A percentile compares a stretch with the other conserved stretches of the same genome.
phyloP scores from a whole-genome alignment of 2,329 filamentous ascomycete species.

The Fusarium verticillioides region DNA sequence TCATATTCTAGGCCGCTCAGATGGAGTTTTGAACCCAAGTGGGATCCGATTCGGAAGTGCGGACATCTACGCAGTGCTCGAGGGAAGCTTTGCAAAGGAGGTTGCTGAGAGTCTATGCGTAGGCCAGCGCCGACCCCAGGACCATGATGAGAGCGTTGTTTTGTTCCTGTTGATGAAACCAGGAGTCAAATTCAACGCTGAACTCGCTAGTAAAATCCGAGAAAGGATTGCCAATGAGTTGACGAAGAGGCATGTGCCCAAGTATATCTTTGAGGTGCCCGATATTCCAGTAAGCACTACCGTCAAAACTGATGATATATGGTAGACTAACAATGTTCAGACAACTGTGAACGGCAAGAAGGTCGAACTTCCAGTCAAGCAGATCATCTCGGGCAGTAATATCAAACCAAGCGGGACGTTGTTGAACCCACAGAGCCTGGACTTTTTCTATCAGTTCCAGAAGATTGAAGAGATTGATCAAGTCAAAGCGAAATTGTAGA shows the following conservation, averaged over 20 bases:
- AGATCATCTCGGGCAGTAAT: constrained; percentile 79
- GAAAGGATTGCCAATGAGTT: constrained; percentile 72
- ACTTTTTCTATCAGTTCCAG: constrained; percentile 81
- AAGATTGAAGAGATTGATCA: constrained; percentile 49
- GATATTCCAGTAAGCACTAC: constrained; percentile 76
- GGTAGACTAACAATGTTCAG: constrained; percentile 52
- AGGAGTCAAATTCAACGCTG: constrained; percentile 64
- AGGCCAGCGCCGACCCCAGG: constrained; percentile 73
- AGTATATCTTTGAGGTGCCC: constrained; percentile 80
- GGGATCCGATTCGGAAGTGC: constrained; percentile 83
- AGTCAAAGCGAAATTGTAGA: constrained; percentile 48
- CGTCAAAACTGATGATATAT: background rate
- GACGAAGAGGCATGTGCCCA: constrained; percentile 80
- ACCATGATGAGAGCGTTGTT: constrained; percentile 65
- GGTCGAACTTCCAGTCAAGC: constrained; percentile 85
- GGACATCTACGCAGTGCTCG: constrained; percentile 82
- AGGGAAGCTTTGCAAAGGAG: constrained; percentile 69
- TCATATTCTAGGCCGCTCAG: constrained; percentile 75
- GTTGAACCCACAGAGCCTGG: constrained; percentile 78
- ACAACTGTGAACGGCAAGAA: constrained; percentile 88
- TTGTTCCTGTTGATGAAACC: constrained; percentile 67
- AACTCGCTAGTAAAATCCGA: constrained; percentile 69
- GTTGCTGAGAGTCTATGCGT: constrained; percentile 82
- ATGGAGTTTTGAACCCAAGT: constrained; percentile 83
- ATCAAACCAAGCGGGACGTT: constrained; percentile 82